Conservation (phyloP, 2,329 filamentous ascomycete genomes). For the Fusarium hostae region DNA sequence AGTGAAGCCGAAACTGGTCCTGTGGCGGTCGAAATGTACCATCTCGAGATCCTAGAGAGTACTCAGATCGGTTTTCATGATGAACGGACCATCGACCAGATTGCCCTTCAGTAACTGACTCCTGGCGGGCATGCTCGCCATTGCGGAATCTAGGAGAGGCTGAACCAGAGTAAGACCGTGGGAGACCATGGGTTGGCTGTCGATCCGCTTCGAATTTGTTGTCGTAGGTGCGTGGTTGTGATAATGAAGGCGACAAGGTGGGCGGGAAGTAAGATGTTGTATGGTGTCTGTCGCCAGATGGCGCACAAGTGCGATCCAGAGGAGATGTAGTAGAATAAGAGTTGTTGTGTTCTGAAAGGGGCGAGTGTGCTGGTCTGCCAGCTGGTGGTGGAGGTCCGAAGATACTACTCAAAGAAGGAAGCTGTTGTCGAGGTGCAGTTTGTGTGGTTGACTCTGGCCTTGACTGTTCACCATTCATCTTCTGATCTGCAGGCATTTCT, state of each 20-base stretch:
- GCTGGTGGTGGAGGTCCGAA: constrained; percentile 62
- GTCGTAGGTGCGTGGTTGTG: constrained; percentile 61
- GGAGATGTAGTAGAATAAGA: constrained; percentile 58
- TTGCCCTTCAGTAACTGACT: constrained; percentile 52
- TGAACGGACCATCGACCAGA: constrained; percentile 52
- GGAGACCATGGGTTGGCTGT: constrained; percentile 44
- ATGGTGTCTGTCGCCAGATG: constrained; percentile 53
- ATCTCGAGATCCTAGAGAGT: constrained; percentile 58
- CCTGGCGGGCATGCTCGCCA: constrained; percentile 50
- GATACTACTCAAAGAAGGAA: constrained; percentile 67
- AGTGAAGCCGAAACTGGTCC: constrained; percentile 51
- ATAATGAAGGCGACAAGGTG: constrained; percentile 49
- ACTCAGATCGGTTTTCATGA: constrained; percentile 58
- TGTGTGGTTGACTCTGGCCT: constrained; percentile 50
- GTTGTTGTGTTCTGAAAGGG: constrained; percentile 58
- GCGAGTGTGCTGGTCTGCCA: constrained; percentile 57
- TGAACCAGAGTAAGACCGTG: constrained; percentile 55
- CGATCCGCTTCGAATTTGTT: constrained; percentile 57
- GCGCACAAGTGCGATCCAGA: constrained; percentile 58
- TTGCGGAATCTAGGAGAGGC: constrained; percentile 59
- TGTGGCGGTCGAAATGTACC: constrained; percentile 48
- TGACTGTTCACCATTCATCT: constrained; percentile 50
- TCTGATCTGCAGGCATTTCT: constrained; percentile 56
- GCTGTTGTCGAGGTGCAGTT: constrained; percentile 56
- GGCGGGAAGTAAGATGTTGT: constrained; percentile 62